A percentile compares a stretch with the other conserved stretches of the same genome.
These are phyloP conservation scores for Didymosphaeria variabile DNA, from an alignment of 2,329 filamentous ascomycete genomes.

Conservation along the genomic window DNA sequence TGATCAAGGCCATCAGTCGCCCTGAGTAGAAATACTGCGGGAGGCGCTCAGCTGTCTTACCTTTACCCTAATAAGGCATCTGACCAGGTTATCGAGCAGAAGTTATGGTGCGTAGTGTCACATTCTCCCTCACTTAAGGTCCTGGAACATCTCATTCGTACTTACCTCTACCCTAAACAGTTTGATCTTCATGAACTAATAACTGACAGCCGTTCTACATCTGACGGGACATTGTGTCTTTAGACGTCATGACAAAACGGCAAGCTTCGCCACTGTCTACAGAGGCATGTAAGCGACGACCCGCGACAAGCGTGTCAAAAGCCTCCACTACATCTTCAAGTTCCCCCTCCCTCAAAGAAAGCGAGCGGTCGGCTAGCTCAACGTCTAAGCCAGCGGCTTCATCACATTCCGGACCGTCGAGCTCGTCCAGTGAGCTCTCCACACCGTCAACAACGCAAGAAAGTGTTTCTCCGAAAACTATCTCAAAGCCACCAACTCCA, in stretches of 20 bases:
- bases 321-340: neutral
- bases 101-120: too few relatives aligned
- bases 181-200: too few relatives aligned
- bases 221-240: too few relatives aligned
- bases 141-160: too few relatives aligned
- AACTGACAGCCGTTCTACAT: too few relatives aligned
- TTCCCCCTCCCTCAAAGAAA: neutral
- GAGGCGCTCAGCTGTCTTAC: too few relatives aligned
- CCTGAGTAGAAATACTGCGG: too few relatives aligned
- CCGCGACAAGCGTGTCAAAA: neutral
- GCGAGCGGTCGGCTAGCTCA: neutral
- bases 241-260: slow-evolving; percentile 2
- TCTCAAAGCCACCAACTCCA: neutral
- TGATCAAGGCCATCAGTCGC: too few relatives aligned
- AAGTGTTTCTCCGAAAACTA: neutral
- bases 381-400: neutral
- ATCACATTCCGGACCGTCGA: neutral
- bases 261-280: neutral
- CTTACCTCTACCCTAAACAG: too few relatives aligned
- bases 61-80: too few relatives aligned
- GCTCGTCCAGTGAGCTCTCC: neutral
- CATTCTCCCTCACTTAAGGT: too few relatives aligned
- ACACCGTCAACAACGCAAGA: neutral
- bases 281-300: neutral
- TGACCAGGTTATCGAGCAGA: too few relatives aligned